Evolutionary conservation across 371 early-diverging fungal genomes (phyloP), one percentile per base, ranked within the genome.

Genomic region (Lichtheimia corymbifera): DNA sequence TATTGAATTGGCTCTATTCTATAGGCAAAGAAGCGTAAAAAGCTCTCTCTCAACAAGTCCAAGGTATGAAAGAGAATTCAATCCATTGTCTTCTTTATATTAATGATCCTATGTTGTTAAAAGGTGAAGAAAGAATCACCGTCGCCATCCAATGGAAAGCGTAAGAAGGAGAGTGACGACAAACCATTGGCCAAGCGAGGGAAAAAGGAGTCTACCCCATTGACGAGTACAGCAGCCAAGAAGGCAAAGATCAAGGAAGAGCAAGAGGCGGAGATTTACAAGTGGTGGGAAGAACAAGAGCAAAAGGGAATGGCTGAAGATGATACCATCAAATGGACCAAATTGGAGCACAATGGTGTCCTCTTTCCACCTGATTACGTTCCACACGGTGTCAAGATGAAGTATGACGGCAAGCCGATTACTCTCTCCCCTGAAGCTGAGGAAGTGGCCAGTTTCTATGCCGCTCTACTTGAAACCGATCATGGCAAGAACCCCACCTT

Each of bases 391-490:
- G 74, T 96, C 35, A 89, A 91, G 67, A 89, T 98, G 87, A 74
- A 79, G 53, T 98, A 98, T 65, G 80, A 93, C 65, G 96, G 96
- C 3, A 74, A 87, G 41, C 74, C 73, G 2, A 70, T 98, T n/a
- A 74, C 67, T 1, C 77, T 98, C 13, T 73, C 72, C 0, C 93
- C 97, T 2, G 89, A 86, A 54, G 90, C 93, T 0, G 99, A 98
- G 70, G 99, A 98, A 65, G 92, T 97, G 0, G 98, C 97, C 7
- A 88, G 87, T 20, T 98, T 97, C 73, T 98, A 88, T 82, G 99
- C 95, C 17, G 91, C 87, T 17, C 50, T 95, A 22, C 55, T 98
- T 22, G 93, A 87, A 17, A 91, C 96, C 0, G 95, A 95, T 45
- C 88, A 93, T 57, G 96, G 79, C 24, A 77, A 82, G 61, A 97